Base-by-base conservation (phyloP, 2,329 filamentous ascomycete genomes). In the Zarea fungicola region DNA sequence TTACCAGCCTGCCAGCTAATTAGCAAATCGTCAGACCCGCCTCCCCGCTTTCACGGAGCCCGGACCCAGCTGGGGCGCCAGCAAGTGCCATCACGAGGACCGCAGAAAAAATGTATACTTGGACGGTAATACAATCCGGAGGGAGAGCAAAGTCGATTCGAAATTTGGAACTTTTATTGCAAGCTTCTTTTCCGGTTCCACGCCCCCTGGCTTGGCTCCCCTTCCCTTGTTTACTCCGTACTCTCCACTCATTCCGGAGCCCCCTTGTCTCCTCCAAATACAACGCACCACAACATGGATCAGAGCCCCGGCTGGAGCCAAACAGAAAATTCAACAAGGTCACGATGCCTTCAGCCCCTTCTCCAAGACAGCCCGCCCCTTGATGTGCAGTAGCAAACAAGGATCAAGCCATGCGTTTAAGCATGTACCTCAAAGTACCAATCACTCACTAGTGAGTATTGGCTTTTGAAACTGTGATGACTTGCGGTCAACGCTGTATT, bases 71-170 rank as follows among this genome's bases (percentile, higher is more conserved):
- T 53, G 44, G 45, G 43, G 29, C 42, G 21, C 44, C 57, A 53
- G 56, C 56, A 55, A 53, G 53, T 35, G 16, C 39, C 57, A 58
- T 60, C 59, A 60, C 57, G 60, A 60, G 58, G 58, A 58, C 58
- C 46, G 53, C 55, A 58, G 52, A 56, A 52, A 56, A 50, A 48
- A 47, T n/a, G n/a, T n/a, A n/a, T n/a, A n/a, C n/a, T n/a, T n/a
- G n/a, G n/a, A n/a, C n/a, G n/a, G n/a, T n/a, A n/a, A 31, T n/a
- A 25, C 11, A 35, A 34, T 14, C 31, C n/a, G 14, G 9, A 19
- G 13, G 1, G 22, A 29, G 9, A 21, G 21, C 5, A 14, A 29
- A 18, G 14, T 5, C 7, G 37, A 23, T 26, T 11, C 25, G 6
- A 16, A 8, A 16, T 37, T 28, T 56, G 4, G 16, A 26, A 36